Evolutionary conservation across 1,284 basidiomycete species (phyloP).

Genomic region (Lentinula novae-zelandiae): DNA sequence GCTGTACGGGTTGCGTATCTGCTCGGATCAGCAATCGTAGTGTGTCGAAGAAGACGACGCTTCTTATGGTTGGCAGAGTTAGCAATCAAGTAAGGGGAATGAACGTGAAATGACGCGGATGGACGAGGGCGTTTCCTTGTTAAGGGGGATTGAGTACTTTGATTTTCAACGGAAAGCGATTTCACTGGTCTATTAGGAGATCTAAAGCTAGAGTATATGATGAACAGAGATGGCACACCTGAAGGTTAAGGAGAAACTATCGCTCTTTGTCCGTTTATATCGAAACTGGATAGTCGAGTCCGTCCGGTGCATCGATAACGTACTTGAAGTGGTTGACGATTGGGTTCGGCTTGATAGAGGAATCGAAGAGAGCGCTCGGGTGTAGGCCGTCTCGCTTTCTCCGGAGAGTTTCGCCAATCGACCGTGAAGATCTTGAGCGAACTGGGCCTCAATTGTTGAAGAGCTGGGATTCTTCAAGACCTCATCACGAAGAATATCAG

Average conservation of each 20-base stretch:
- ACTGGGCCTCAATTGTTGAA: background rate
- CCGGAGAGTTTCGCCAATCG: slow-evolving; percentile 2
- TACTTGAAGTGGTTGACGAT: background rate
- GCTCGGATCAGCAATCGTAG: background rate
- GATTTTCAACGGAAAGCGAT: background rate
- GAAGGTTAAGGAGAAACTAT: background rate
- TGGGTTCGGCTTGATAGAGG: background rate
- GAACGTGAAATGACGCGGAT: background rate
- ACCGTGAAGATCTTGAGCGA: background rate
- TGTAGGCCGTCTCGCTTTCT: background rate
- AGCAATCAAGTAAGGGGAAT: background rate
- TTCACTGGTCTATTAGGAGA: background rate
- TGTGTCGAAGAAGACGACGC: background rate
- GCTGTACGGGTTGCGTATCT: background rate
- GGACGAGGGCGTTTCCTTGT: background rate
- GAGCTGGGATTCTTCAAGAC: background rate
- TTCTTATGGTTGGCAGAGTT: background rate
- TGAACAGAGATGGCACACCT: background rate
- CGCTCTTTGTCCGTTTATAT: background rate
- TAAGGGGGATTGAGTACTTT: background rate
- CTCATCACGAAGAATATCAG: background rate
- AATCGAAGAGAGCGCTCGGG: background rate
- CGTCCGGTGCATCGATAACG: background rate
- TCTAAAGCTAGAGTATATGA: background rate
- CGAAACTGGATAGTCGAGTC: background rate